phyloP scores from a whole-genome alignment of 2,329 filamentous ascomycete genomes.

The Botryotinia narcissicola region DNA sequence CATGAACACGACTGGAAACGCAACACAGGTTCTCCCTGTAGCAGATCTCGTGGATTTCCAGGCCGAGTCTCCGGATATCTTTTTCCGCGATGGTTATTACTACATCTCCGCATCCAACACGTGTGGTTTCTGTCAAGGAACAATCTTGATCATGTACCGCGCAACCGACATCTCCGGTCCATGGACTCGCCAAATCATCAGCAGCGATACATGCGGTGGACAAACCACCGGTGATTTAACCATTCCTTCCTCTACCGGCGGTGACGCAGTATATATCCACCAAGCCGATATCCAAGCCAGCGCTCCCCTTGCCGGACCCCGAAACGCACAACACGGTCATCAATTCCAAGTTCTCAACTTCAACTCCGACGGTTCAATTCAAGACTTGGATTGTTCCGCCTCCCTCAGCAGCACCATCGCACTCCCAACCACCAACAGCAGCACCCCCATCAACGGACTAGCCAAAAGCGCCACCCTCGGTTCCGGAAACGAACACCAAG shows the following conservation, averaged over 20 bases:
- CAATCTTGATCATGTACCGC: conserved; percentile 29
- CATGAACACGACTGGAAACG: conserved; percentile 29
- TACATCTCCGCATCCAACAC: conserved; percentile 33
- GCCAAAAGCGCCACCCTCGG: conserved; percentile 13
- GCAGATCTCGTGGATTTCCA: conserved; percentile 30
- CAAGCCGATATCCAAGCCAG: conserved; percentile 28
- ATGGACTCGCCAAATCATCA: conserved; percentile 32
- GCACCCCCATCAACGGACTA: background rate
- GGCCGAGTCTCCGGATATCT: conserved; percentile 32
- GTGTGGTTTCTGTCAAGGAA: conserved; percentile 33
- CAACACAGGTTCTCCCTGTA: conserved; percentile 5
- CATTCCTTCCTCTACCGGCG: conserved; percentile 23
- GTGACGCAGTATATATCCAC: conserved; percentile 27
- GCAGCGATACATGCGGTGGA: conserved; percentile 30
- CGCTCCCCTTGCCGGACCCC: conserved; percentile 25
- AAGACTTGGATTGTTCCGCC: background rate
- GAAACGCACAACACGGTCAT: conserved; percentile 11
- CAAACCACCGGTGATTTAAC: conserved; percentile 29
- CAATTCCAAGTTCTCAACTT: conserved; percentile 18
- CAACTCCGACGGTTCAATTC: conserved; percentile 8
- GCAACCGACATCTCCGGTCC: conserved; percentile 26
- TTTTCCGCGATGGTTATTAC: conserved; percentile 30
- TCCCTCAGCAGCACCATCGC: conserved; percentile 7
- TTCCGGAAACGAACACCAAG: conserved; percentile 23
- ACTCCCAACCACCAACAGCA: background rate